Conservation (phyloP, 768 basidiomycete species). For the Lepiota venenata region DNA sequence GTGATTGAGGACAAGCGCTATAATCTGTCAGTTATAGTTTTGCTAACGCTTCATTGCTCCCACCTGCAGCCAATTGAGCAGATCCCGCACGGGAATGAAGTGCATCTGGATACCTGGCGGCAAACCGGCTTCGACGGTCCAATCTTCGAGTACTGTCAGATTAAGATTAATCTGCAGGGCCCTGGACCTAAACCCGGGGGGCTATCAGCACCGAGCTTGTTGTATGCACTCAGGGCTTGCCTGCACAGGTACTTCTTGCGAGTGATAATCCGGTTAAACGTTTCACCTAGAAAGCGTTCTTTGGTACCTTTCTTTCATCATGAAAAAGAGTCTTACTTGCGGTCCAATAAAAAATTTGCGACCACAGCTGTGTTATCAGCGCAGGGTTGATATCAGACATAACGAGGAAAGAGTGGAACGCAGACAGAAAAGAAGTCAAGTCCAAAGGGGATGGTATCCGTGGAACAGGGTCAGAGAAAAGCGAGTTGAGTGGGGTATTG, state of each 20-base stretch:
- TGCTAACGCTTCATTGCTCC: slow-evolving; percentile 6
- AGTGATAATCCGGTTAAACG: slow-evolving; percentile 82
- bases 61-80: slow-evolving; percentile 86
- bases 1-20: slow-evolving; percentile 84
- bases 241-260: slow-evolving; percentile 95
- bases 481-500: slow-evolving; percentile 41
- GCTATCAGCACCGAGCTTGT: neutral
- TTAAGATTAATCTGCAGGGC: slow-evolving; percentile 92
- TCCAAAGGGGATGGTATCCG: slow-evolving; percentile 43
- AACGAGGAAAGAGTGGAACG: slow-evolving; percentile 78
- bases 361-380: slow-evolving; percentile 87
- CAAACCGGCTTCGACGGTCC: slow-evolving; percentile 79
- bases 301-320: slow-evolving; percentile 7
- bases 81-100: slow-evolving; percentile 79
- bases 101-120: slow-evolving; percentile 78
- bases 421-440: slow-evolving; percentile 78
- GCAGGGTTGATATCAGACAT: slow-evolving; percentile 90
- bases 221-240: slow-evolving; percentile 27
- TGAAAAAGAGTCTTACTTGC: slow-evolving; percentile 57
- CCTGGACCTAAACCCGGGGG: slow-evolving; percentile 52
- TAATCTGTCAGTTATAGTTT: neutral
- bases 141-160: slow-evolving; percentile 82
- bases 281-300: slow-evolving; percentile 53
- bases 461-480: slow-evolving; percentile 44
- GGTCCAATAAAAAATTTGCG: slow-evolving; percentile 98